A percentile compares a stretch with the other conserved stretches of the same genome.
These are phyloP conservation scores for Crithidia mellificae DNA, from an alignment of 208 protist species.

Conservation along the genomic window DNA sequence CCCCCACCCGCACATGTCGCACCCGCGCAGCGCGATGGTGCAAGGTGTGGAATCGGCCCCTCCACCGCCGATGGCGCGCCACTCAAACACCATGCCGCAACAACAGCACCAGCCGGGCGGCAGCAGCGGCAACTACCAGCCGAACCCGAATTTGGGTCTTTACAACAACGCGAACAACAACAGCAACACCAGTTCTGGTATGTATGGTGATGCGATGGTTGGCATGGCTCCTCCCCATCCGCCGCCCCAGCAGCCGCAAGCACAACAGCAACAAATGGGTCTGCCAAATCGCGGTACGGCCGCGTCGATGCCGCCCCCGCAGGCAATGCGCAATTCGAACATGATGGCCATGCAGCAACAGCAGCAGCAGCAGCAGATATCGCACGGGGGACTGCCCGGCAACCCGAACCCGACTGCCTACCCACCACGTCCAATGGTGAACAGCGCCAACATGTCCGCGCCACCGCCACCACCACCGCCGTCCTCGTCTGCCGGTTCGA, in stretches of 20 bases:
- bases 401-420: background rate
- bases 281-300: background rate
- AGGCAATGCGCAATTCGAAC: background rate
- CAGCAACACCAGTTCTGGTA: no score
- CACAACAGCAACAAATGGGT: conserved; percentile 8
- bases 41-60: background rate
- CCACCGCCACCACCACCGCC: background rate
- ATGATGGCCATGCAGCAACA: background rate
- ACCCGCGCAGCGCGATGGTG: background rate
- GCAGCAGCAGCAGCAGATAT: background rate
- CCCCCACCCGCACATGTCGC: background rate
- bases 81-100: background rate
- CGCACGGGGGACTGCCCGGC: background rate
- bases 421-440: background rate
- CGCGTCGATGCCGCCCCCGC: background rate
- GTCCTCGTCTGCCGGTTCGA: no score
- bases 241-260: conserved; percentile 8
- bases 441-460: background rate
- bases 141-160: background rate
- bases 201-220: conserved; percentile 2
- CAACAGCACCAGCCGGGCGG: background rate
- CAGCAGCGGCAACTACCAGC: no score
- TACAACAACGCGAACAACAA: background rate
- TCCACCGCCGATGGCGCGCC: conserved; percentile 1
- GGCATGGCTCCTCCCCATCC: background rate